Evolutionary conservation across 495 filamentous ascomycete species (phyloP), one percentile per base, ranked within the genome.

Genomic region (Chlorociboria aeruginascens): DNA sequence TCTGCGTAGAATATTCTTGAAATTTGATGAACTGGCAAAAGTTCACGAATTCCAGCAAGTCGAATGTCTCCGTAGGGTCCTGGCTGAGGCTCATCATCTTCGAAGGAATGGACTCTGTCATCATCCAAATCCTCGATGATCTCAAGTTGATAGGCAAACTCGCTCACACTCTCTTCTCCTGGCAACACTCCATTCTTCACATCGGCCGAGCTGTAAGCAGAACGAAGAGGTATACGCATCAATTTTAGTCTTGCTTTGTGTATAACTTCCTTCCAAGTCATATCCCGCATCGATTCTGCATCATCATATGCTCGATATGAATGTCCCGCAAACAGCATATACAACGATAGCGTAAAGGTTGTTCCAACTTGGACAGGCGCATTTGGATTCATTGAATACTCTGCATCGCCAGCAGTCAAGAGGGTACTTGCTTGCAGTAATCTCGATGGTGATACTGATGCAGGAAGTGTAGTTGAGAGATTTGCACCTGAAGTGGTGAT

Each of bases 1-100:
- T 96, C 87, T 11, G 92, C 90, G 55, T 97, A 99, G 63, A 99
- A 97, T 20, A 99, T 92, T 56, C 93, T 97, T 17, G 87, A 86
- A 8, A 97, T 78, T 56, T 97, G 82, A 60, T 93, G 82, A 31
- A 99, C 81, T 0, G 93, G 92, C 6, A 99, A 70, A 28, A 79
- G 72, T 54, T 94, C 85, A 30, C 88, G 71, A 14, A 97, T 80
- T 6, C 93, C 93, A 17, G 92, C 89, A 25, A 65, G 60, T 7
- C 63, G 45, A 16, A 96, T 69, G 30, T 81, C 87, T 52, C 87
- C 86, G 53, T 78, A 94, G 0, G 63, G 67, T 7, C 71, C 67
- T 16, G 85, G 81, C 48, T 75, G 73, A 6, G 67, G 57, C 25
- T 78, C 71, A 30, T 61, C 62, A 0, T 85, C 83, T 25, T 94